These are phyloP conservation scores for Solanum aculeatissimum DNA, from an alignment of 305 asterid genomes.

Conservation along the genomic window DNA sequence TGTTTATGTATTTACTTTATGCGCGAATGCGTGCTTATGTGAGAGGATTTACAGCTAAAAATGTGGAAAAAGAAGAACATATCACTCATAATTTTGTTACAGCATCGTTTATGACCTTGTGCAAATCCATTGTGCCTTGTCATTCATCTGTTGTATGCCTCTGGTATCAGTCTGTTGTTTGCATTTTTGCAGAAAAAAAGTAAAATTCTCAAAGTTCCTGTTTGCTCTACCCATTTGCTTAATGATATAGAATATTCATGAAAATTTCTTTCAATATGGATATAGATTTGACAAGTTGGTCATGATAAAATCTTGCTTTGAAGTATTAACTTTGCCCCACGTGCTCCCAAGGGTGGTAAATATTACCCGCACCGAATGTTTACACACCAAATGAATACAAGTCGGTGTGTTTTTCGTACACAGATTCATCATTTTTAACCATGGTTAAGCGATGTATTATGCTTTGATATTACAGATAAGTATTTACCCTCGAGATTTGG, in stretches of 20 bases:
- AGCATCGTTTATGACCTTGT: background rate
- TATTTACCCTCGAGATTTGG: background rate
- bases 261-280: background rate
- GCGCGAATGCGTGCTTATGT: background rate
- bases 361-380: too few relatives aligned
- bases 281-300: background rate
- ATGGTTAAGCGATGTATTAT: background rate
- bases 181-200: background rate
- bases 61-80: background rate
- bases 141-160: background rate
- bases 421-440: background rate
- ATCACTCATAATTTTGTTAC: background rate
- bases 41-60: background rate
- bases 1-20: background rate
- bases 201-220: background rate
- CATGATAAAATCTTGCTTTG: background rate
- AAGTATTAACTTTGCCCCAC: background rate
- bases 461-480: background rate
- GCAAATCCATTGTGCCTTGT: background rate
- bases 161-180: background rate
- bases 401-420: background rate
- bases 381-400: background rate
- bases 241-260: background rate
- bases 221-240: background rate
- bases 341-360: background rate